Evolutionary conservation across 2,329 filamentous ascomycete genomes (phyloP).

Genomic region (Sarocladiaceae sp.): DNA sequence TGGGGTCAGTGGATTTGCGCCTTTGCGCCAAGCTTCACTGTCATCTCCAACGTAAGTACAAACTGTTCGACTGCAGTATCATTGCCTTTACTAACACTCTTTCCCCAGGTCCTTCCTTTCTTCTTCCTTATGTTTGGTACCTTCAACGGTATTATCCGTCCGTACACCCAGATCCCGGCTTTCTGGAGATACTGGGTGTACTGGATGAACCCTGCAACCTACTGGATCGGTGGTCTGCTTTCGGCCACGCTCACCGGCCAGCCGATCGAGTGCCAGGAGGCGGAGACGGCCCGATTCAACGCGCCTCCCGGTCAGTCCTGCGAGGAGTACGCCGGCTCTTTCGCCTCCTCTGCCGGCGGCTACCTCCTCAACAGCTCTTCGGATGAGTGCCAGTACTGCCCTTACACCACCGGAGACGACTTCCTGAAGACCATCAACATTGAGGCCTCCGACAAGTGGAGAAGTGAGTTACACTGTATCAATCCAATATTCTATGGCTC

Average conservation of each 20-base stretch:
- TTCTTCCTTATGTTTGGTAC: constrained; percentile 73
- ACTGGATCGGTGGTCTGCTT: constrained; percentile 66
- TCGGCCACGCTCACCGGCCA: constrained; percentile 52
- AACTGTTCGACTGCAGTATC: not conserved
- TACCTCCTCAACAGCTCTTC: constrained; percentile 60
- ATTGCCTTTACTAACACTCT: not conserved
- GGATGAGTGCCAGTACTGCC: constrained; percentile 62
- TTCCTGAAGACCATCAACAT: constrained; percentile 56
- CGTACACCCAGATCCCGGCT: constrained; percentile 56
- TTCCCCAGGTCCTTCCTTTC: constrained; percentile 56
- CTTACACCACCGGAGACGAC: constrained; percentile 49
- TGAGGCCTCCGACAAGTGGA: constrained; percentile 56
- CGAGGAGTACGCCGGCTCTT: constrained; percentile 54
- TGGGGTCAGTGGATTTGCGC: constrained; percentile 85
- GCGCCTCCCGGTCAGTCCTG: constrained; percentile 61
- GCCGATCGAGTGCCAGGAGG: constrained; percentile 38
- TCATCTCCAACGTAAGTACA: constrained; percentile 59
- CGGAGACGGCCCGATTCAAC: constrained; percentile 42
- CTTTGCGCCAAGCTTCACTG: constrained; percentile 71
- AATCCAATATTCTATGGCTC: not conserved
- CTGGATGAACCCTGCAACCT: constrained; percentile 62
- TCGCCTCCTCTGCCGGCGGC: constrained; percentile 44
- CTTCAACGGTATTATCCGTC: constrained; percentile 72
- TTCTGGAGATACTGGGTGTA: constrained; percentile 73
- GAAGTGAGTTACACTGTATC: constrained; percentile 30